Conservation (phyloP, 139 green algal genomes). For the Chlamydomonas asymmetrica region DNA sequence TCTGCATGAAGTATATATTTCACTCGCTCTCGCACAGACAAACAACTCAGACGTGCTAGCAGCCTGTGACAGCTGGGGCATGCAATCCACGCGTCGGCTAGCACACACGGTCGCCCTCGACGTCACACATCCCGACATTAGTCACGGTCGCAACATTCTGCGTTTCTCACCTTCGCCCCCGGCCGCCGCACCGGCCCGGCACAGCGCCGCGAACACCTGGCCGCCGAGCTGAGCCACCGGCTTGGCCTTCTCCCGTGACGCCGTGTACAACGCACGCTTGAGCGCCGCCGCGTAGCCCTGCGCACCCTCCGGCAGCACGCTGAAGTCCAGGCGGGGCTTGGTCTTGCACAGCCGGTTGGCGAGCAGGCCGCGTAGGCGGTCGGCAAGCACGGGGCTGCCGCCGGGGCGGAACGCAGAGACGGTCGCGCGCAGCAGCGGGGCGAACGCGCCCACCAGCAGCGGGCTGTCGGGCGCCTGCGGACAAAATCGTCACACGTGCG, state of each 20-base stretch:
- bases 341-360: constrained; percentile 35
- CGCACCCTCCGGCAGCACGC: constrained; percentile 2
- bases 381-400: constrained; percentile 41
- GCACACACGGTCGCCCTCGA: too few relatives aligned
- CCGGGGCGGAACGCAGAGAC: constrained; percentile 22
- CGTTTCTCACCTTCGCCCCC: constrained; percentile 7
- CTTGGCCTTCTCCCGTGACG: constrained; percentile 45
- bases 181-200: constrained; percentile 12
- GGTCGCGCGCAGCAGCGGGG: constrained; percentile 58
- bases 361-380: constrained; percentile 54
- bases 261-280: constrained; percentile 54
- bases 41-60: too few relatives aligned
- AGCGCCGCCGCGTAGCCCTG: constrained; percentile 9
- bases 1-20: too few relatives aligned
- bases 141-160: too few relatives aligned
- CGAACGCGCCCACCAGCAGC: constrained; percentile 47
- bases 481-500: too few relatives aligned
- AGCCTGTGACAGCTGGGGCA: too few relatives aligned
- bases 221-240: constrained; percentile 29
- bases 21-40: too few relatives aligned
- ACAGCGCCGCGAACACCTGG: constrained; percentile 41
- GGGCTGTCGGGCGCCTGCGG: constrained; percentile 48
- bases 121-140: too few relatives aligned
- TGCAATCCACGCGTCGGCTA: too few relatives aligned
- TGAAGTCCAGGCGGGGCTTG: constrained; percentile 9